phyloP scores from a whole-genome alignment of 108 stramenopile species.

The Pseudonitzschia multiseries region DNA sequence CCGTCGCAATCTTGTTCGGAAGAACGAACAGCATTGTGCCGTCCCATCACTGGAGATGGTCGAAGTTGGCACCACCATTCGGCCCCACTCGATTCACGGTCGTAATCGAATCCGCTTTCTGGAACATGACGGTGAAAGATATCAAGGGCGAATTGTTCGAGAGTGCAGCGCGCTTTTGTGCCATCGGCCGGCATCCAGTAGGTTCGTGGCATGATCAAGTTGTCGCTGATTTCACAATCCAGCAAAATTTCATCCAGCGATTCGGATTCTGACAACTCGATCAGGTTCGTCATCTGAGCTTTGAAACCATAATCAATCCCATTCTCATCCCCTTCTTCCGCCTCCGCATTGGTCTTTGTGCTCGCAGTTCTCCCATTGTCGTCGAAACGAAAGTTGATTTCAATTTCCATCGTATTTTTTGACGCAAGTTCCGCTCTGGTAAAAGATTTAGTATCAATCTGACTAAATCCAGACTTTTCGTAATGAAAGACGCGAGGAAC shows the following conservation, averaged over 20 bases:
- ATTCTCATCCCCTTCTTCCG: not conserved
- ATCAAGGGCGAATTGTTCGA: slow-evolving; percentile 73
- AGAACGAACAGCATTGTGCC: slow-evolving; percentile 25
- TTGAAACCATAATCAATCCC: slow-evolving; percentile 46
- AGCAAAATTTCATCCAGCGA: slow-evolving; percentile 65
- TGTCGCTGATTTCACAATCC: slow-evolving; percentile 82
- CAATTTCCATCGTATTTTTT: slow-evolving; percentile 37
- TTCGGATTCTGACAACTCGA: not conserved
- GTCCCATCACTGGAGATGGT: slow-evolving; percentile 58
- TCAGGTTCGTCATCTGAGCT: slow-evolving; percentile 46
- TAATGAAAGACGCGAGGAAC: too few relatives aligned
- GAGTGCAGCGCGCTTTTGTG: slow-evolving; percentile 52
- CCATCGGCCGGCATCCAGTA: slow-evolving; percentile 67
- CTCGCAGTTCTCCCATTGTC: slow-evolving; percentile 57
- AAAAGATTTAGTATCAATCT: not conserved
- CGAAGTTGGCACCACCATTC: slow-evolving; percentile 89
- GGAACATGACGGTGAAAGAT: slow-evolving; percentile 71
- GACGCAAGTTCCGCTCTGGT: not conserved
- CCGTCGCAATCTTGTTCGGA: slow-evolving; percentile 1
- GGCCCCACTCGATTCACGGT: slow-evolving; percentile 51
- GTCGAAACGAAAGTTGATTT: slow-evolving; percentile 69
- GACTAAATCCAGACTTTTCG: too few relatives aligned
- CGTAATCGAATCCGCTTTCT: slow-evolving; percentile 11
- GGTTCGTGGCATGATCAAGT: slow-evolving; percentile 69
- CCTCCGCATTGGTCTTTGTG: not conserved